Evolutionary conservation across 1,139 yeast species (phyloP), one percentile per base, ranked within the genome.

Genomic region (Hanseniaspora uvarum): DNA sequence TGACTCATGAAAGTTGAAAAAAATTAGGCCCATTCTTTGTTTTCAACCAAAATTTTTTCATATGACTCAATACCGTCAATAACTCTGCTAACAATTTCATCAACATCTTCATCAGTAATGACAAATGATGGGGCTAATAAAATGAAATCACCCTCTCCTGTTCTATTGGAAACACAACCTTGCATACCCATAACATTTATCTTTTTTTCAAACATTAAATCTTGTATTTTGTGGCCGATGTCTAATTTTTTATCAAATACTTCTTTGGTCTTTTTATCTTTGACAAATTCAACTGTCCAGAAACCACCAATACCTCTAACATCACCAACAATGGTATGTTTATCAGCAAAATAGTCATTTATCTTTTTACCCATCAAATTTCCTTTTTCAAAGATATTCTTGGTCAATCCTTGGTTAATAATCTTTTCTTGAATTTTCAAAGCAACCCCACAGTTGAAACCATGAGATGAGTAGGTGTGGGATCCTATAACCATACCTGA

Each of bases 401-500:
- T 70, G 48, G 78, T 71, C 61, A 78, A 68, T 24, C 68, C 66
- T 43, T 73, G 70, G 49, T 68, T 65, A 55, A 71, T 67, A 53
- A 79, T 73, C 61, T 76, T 77, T 61, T 76, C 63, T 67, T 79
- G 83, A 57, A 79, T 76, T 37, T 75, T 78, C 57, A 78, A 69
- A n/a, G 82, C 81, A 56, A 78, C 81, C 52, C 68, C 70, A 65
- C 83, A 78, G 63, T 77, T 78, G 67, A 80, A 77, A 18, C 75
- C 77, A 62, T 79, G 83, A n/a, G 78, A 75, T 58, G 79, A 77
- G 62, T 79, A 79, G 11, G 84, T 79, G 65, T 79, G 82, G 55
- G 76, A 79, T 55, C 83, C 83, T 41, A 68, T 55, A 52, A 78
- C 70, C 26, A 57, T 56, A 54, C 76, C 74, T 26, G 75, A 65